A percentile compares a stretch with the other conserved stretches of the same genome.
Conservation (phyloP, 1,139 yeast species). For the Zygosaccharomyces sapae region DNA sequence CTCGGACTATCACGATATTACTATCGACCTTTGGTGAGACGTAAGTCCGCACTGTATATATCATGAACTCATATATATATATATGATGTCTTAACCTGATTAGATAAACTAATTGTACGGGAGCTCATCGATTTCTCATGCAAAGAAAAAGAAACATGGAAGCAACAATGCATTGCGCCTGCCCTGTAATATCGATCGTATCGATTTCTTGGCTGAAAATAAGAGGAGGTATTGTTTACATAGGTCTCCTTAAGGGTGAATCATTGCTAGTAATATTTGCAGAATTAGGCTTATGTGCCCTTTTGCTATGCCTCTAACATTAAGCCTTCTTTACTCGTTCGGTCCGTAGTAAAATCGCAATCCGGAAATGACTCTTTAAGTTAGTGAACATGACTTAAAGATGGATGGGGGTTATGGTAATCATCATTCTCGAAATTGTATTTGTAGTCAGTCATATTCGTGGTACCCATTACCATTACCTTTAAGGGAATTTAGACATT, state of each 20-base stretch:
- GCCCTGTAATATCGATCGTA: not conserved
- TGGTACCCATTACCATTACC: not conserved
- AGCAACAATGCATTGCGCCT: not conserved
- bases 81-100: not conserved
- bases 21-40: not conserved
- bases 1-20: not conserved
- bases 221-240: not conserved
- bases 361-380: not conserved
- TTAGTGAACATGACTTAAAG: not conserved
- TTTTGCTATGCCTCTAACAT: conserved; percentile 2
- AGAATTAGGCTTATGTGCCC: not conserved
- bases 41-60: no score
- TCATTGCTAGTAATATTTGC: not conserved
- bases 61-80: not conserved
- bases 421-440: no score
- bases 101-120: conserved; percentile 1
- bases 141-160: conserved; percentile 5
- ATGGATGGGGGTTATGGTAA: not conserved
- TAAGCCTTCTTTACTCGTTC: not conserved
- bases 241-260: not conserved
- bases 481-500: not conserved
- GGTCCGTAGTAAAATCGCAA: not conserved
- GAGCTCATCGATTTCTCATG: not conserved
- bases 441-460: no score
- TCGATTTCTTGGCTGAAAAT: not conserved